These are phyloP conservation scores for Dryadomyces quercus-mongolicae DNA, from an alignment of 2,329 filamentous ascomycete species.

Conservation along the genomic window DNA sequence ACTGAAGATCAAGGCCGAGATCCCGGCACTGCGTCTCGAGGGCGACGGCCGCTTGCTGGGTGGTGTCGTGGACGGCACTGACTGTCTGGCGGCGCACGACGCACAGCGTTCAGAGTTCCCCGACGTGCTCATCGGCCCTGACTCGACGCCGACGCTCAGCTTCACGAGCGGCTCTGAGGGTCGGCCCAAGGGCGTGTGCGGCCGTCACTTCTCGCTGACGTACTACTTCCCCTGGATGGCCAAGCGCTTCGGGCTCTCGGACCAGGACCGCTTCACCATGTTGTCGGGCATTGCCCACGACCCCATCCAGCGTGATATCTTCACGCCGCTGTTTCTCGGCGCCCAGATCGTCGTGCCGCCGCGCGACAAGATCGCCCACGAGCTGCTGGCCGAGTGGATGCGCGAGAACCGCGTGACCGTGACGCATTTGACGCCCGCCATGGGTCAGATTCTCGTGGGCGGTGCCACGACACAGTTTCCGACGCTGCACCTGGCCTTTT, in stretches of 20 bases:
- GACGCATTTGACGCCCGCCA: constrained; percentile 85
- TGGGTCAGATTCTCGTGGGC: constrained; percentile 91
- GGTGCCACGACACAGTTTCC: constrained; percentile 69
- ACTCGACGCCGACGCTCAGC: constrained; percentile 64
- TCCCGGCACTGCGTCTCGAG: constrained; percentile 60
- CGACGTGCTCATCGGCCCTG: constrained; percentile 71
- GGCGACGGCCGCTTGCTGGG: constrained; percentile 64
- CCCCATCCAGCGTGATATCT: constrained; percentile 58
- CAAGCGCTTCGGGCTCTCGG: constrained; percentile 60
- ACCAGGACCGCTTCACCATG: constrained; percentile 67
- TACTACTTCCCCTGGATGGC: constrained; percentile 95
- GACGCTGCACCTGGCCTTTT: constrained; percentile 67
- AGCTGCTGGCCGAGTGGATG: constrained; percentile 84
- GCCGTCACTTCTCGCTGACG: constrained; percentile 74
- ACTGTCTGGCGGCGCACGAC: constrained; percentile 49
- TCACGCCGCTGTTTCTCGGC: constrained; percentile 81
- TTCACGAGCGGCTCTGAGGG: constrained; percentile 70
- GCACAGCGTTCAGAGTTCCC: constrained; percentile 35
- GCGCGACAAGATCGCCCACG: constrained; percentile 74
- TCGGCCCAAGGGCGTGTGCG: constrained; percentile 74
- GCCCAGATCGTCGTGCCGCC: constrained; percentile 68
- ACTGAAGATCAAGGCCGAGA: constrained; percentile 56
- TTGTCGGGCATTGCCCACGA: constrained; percentile 76
- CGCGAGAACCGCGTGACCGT: constrained; percentile 60
- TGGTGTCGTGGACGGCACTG: constrained; percentile 50